Conservation (phyloP, 352 stramenopile species). For the Globisporangium camurandrum region DNA sequence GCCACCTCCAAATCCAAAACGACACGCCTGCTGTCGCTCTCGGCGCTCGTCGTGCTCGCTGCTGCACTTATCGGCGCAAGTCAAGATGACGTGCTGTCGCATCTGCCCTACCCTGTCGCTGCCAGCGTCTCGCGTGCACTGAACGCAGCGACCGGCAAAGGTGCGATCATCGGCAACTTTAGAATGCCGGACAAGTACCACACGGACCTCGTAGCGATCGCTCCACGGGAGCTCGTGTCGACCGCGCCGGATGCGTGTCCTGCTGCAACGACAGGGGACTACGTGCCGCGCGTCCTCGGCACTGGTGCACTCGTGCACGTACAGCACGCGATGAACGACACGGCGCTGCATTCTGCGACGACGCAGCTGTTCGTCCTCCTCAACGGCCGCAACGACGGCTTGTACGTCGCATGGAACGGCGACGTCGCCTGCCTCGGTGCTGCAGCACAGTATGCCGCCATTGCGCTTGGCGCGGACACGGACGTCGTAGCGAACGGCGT, state of each 20-base stretch:
- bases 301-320: slow-evolving; percentile 30
- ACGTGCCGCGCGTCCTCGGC: slow-evolving; percentile 22
- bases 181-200: slow-evolving; percentile 52
- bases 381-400: slow-evolving; percentile 69
- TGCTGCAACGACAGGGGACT: slow-evolving; percentile 21
- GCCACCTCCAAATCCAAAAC: neutral
- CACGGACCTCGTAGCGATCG: slow-evolving; percentile 36
- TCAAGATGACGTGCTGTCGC: slow-evolving; percentile 11
- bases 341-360: slow-evolving; percentile 9
- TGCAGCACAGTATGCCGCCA: slow-evolving; percentile 35
- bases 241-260: slow-evolving; percentile 24
- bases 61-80: slow-evolving; percentile 9
- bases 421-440: slow-evolving; percentile 50
- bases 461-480: slow-evolving; percentile 55
- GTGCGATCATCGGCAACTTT: slow-evolving; percentile 10
- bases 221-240: slow-evolving; percentile 27
- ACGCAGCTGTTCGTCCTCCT: slow-evolving; percentile 76
- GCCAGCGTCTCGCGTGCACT: slow-evolving; percentile 3
- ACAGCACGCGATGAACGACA: slow-evolving; percentile 40
- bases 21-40: slow-evolving; percentile 13
- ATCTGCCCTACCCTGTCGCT: slow-evolving; percentile 10
- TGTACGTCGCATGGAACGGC: slow-evolving; percentile 78
- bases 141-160: slow-evolving; percentile 6
- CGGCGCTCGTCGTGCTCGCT: slow-evolving; percentile 11
- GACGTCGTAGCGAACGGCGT: slow-evolving; percentile 64